These are phyloP conservation scores for Acacia acuminata DNA, from an alignment of 306 rosid genomes.

Conservation along the genomic window DNA sequence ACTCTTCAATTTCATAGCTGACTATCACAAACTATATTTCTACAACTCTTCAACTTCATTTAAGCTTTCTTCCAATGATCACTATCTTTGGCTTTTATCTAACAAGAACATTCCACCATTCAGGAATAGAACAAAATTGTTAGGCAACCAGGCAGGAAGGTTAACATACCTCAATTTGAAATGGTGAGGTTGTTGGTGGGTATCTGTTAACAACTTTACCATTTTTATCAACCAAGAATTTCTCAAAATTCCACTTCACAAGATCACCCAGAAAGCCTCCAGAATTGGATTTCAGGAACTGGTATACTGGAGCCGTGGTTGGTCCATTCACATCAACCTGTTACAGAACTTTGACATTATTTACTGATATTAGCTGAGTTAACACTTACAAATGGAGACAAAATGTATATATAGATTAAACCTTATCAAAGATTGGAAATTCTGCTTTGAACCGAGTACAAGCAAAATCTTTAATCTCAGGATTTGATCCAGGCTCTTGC, in stretches of 20 bases:
- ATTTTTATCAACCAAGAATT: slow-evolving; percentile 91
- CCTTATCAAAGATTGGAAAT: slow-evolving; percentile 96
- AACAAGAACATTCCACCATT: not conserved
- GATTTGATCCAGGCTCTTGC: slow-evolving; percentile 94
- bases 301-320: slow-evolving; percentile 86
- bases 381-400: not conserved
- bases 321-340: slow-evolving; percentile 99
- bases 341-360: slow-evolving; percentile 29
- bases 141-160: not conserved
- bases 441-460: slow-evolving; percentile 95
- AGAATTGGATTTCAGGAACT: slow-evolving; percentile 86
- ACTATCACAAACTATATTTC: not conserved
- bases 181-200: slow-evolving; percentile 92
- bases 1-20: not conserved
- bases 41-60: not conserved
- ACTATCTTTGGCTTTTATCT: not conserved
- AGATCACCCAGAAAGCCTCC: slow-evolving; percentile 92
- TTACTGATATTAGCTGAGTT: slow-evolving; percentile 21
- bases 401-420: not conserved
- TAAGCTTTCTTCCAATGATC: not conserved
- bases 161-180: slow-evolving; percentile 86
- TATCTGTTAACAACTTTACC: slow-evolving; percentile 95
- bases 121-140: not conserved
- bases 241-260: slow-evolving; percentile 96
- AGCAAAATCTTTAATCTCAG: slow-evolving; percentile 93